Percentiles rank a stretch among this genome's conserved stretches.
Conservation (phyloP, 2,329 filamentous ascomycete species). For the Penicillium palitans region DNA sequence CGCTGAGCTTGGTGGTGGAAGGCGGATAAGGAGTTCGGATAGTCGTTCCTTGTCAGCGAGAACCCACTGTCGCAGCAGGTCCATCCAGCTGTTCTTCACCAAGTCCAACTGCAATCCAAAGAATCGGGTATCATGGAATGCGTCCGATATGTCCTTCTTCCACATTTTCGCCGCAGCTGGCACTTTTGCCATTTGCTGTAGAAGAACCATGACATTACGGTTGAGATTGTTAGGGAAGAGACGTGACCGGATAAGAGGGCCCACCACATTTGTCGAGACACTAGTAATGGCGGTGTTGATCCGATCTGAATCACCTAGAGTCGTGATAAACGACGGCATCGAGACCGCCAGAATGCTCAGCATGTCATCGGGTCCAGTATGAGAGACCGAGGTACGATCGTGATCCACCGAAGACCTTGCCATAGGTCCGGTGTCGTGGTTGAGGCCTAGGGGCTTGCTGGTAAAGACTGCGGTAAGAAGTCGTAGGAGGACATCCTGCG, state of each 20-base stretch:
- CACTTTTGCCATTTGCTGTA: slow-evolving; percentile 75
- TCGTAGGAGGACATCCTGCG: slow-evolving; percentile 80
- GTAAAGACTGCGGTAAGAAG: slow-evolving; percentile 93
- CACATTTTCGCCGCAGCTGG: slow-evolving; percentile 81
- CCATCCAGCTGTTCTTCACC: slow-evolving; percentile 75
- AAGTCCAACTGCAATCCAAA: slow-evolving; percentile 69
- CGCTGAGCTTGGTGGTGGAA: slow-evolving; percentile 83
- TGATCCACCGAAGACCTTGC: slow-evolving; percentile 44
- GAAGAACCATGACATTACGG: slow-evolving; percentile 66
- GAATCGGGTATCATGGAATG: slow-evolving; percentile 86
- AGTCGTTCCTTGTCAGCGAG: slow-evolving; percentile 85
- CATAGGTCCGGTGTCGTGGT: slow-evolving; percentile 55
- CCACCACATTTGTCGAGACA: slow-evolving; percentile 81
- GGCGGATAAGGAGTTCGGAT: slow-evolving; percentile 73
- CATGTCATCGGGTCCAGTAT: slow-evolving; percentile 67
- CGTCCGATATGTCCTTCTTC: slow-evolving; percentile 89
- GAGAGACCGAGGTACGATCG: slow-evolving; percentile 39
- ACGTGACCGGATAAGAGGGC: slow-evolving; percentile 78
- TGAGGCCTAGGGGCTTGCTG: slow-evolving; percentile 73
- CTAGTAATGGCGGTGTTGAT: slow-evolving; percentile 73
- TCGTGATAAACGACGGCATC: slow-evolving; percentile 75
- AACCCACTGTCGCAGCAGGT: slow-evolving; percentile 79
- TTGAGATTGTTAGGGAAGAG: slow-evolving; percentile 83
- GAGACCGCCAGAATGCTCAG: slow-evolving; percentile 76
- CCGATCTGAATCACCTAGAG: slow-evolving; percentile 82